Evolutionary conservation across 371 early-diverging fungal genomes (phyloP).

Genomic region (Rhizopus sp.): DNA sequence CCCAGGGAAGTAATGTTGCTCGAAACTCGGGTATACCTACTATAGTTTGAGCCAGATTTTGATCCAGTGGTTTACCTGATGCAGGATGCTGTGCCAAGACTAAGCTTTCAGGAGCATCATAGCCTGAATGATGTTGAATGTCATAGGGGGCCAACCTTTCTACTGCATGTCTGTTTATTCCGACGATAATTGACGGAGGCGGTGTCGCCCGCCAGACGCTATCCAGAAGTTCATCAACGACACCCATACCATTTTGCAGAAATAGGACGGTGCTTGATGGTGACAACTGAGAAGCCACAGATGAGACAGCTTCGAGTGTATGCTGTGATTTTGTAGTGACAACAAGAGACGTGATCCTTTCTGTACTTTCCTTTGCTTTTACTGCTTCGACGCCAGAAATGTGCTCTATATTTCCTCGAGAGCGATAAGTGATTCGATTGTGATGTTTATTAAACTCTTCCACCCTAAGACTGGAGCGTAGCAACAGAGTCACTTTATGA

Average conservation of each 20-base stretch:
- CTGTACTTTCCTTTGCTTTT: background rate
- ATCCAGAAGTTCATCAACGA: slow-evolving; percentile 50
- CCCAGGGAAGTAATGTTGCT: slow-evolving; percentile 33
- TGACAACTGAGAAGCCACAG: slow-evolving; percentile 39
- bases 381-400: slow-evolving; percentile 22
- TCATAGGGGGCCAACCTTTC: slow-evolving; percentile 40
- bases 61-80: slow-evolving; percentile 4
- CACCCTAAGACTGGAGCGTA: slow-evolving; percentile 28
- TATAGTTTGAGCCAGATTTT: slow-evolving; percentile 16
- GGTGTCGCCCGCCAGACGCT: slow-evolving; percentile 30
- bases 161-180: slow-evolving; percentile 60
- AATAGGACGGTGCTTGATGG: slow-evolving; percentile 48
- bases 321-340: slow-evolving; percentile 55
- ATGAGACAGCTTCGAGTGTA: slow-evolving; percentile 42
- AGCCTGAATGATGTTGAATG: slow-evolving; percentile 52
- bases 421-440: slow-evolving; percentile 30
- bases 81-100: slow-evolving; percentile 30
- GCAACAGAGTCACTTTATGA: slow-evolving; percentile 35
- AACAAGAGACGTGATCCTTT: slow-evolving; percentile 27
- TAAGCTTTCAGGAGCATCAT: slow-evolving; percentile 37
- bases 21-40: slow-evolving; percentile 31
- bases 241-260: slow-evolving; percentile 70
- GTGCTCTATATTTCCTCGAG: slow-evolving; percentile 2
- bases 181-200: slow-evolving; percentile 47
- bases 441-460: slow-evolving; percentile 24